These are phyloP conservation scores for Tetraselmis striata DNA, from an alignment of 139 green algal species.

Conservation along the genomic window DNA sequence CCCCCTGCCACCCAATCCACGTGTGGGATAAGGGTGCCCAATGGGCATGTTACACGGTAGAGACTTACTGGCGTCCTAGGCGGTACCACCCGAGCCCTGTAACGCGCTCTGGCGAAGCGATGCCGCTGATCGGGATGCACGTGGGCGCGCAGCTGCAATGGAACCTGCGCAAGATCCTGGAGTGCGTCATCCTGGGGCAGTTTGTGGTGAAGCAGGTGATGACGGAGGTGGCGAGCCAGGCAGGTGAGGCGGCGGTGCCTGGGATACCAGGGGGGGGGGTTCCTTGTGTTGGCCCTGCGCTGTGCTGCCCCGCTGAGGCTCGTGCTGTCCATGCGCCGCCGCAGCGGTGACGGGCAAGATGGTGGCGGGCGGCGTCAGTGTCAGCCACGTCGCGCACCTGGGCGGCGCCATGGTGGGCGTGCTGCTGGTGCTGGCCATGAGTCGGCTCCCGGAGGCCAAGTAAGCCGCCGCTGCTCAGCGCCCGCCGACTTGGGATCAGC, in stretches of 20 bases:
- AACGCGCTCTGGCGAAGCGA: background rate
- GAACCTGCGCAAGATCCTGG: slow-evolving; percentile 62
- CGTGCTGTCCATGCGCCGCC: background rate
- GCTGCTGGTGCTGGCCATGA: slow-evolving; percentile 53
- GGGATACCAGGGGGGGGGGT: background rate
- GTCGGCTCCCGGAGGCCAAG: slow-evolving; percentile 33
- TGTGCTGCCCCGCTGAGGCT: background rate
- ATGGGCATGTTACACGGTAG: no score
- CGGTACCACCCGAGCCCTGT: background rate
- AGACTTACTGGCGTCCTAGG: no score
- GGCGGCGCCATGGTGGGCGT: slow-evolving; percentile 60
- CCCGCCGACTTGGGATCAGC: no score
- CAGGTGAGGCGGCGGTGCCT: background rate
- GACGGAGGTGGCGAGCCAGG: background rate
- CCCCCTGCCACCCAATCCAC: no score
- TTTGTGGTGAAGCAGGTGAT: slow-evolving; percentile 71
- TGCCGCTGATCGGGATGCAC: slow-evolving; percentile 2
- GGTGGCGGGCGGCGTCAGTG: slow-evolving; percentile 28
- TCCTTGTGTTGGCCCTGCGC: background rate
- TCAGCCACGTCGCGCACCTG: slow-evolving; percentile 69
- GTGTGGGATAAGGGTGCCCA: no score
- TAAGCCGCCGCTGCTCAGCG: background rate
- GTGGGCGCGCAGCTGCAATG: slow-evolving; percentile 13
- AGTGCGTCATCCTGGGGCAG: slow-evolving; percentile 70
- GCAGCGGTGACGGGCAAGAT: slow-evolving; percentile 16